These are phyloP conservation scores for Chaetoceros tenuissimus DNA, from an alignment of 108 stramenopile genomes.

Conservation along the genomic window DNA sequence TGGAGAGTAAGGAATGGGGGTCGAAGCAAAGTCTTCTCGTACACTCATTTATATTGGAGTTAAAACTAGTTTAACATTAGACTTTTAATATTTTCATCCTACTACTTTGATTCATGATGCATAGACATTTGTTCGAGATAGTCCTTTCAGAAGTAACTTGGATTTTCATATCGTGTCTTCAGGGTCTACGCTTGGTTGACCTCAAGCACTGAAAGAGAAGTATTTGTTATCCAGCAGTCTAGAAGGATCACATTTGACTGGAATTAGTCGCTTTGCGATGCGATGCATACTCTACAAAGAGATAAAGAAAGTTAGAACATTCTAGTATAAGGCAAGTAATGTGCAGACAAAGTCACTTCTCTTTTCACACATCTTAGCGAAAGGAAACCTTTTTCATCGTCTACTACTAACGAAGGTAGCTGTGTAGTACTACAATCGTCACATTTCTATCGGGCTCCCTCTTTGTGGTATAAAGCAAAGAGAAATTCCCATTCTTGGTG, in stretches of 20 bases:
- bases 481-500: background rate
- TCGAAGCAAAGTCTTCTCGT: conserved; percentile 21
- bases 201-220: too few species aligned
- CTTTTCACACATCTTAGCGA: background rate
- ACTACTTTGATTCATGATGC: too few species aligned
- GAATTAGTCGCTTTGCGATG: too few species aligned
- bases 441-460: background rate
- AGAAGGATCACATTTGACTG: too few species aligned
- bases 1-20: conserved; percentile 47
- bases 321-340: background rate
- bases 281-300: too few species aligned
- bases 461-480: background rate
- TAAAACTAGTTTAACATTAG: too few species aligned
- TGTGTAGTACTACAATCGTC: background rate
- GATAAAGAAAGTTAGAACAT: background rate
- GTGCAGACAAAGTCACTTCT: conserved; percentile 1
- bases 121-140: too few species aligned
- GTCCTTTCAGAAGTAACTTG: too few species aligned
- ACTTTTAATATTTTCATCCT: too few species aligned
- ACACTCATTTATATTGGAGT: conserved; percentile 68
- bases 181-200: too few species aligned
- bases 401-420: background rate
- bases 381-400: background rate
- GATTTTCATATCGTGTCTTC: too few species aligned
- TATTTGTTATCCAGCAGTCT: too few species aligned